Evolutionary conservation across 306 rosid genomes (phyloP), one percentile per base, ranked within the genome.

Genomic region (Lathyrus tuberosus): DNA sequence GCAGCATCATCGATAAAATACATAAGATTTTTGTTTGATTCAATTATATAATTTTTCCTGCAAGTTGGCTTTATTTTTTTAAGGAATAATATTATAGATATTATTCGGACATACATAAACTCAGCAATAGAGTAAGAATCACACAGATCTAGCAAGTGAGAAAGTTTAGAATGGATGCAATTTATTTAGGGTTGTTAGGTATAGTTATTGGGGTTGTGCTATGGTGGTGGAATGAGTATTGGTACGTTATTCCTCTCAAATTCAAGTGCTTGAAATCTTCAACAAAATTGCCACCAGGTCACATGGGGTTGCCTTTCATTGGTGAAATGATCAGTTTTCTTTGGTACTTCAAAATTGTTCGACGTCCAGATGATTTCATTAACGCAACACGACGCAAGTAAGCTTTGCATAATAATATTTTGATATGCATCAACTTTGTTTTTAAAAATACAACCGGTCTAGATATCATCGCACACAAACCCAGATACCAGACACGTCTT

Each of bases 291-390:
- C 73, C 73, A 52, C 62, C 49, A 0, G 73, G 73, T 2, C 8
- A 35, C 4, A 3, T 51, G 73, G 73, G 73, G 1, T 12, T 51
- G 0, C 73, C 73, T 18, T 17, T 68, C 24, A 20, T 68, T 37
- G 73, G 73, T 3, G 80, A 76, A 11, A 76, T 33, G 48, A n/a
- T 76, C 13, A 9, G n/a, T 8, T 83, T 85, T 38, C 48, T 82
- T 2, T 85, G 84, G 79, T 83, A 78, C 67, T 85, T 75, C 82
- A 85, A 85, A 69, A 48, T 83, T 49, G 60, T 82, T 35, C 10
- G 74, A 1, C 76, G 78, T 5, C 89, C 89, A 0, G 78, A 80
- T 10, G 81, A 80, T 2, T 82, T 80, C 33, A 80, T 85, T 74
- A 44, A 64, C 4, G 37, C 76, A 0, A 78, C 72, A 41, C 28